phyloP scores from a whole-genome alignment of 2,329 filamentous ascomycete species.

The Incumbomyces lentus region DNA sequence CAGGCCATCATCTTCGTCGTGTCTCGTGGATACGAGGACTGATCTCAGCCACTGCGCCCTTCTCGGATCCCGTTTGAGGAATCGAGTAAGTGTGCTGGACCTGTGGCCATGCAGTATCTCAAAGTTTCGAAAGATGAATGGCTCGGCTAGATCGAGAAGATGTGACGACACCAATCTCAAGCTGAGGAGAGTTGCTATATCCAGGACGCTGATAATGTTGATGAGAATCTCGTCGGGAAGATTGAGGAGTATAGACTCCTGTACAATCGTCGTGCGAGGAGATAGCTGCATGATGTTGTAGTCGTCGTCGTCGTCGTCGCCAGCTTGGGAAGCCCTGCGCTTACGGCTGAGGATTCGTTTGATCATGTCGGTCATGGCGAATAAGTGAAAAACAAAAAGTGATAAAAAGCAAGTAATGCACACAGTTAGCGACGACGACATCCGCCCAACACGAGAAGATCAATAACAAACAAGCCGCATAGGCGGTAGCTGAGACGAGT shows the following conservation, averaged over 20 bases:
- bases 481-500: too few species aligned
- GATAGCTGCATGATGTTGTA: background rate
- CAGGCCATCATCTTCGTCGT: constrained; percentile 18
- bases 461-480: too few species aligned
- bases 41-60: constrained; percentile 16
- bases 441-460: too few species aligned
- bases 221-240: constrained; percentile 20
- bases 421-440: too few species aligned
- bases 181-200: constrained; percentile 10
- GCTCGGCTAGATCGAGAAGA: constrained; percentile 17
- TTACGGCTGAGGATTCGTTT: background rate
- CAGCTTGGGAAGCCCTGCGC: background rate
- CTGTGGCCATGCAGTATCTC: constrained; percentile 13
- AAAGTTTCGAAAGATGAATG: constrained; percentile 18
- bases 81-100: constrained; percentile 10
- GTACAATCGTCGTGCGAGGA: background rate
- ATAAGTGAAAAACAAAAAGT: background rate
- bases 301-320: too few species aligned
- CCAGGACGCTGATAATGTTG: constrained; percentile 16
- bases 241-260: constrained; percentile 8
- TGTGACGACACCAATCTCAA: constrained; percentile 14
- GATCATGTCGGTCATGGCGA: background rate
- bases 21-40: constrained; percentile 19
- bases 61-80: constrained; percentile 13
- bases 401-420: background rate